A percentile compares a stretch with the other conserved stretches of the same genome.
Conservation (phyloP, 2,329 filamentous ascomycete genomes). For the Exophiala spinifera region DNA sequence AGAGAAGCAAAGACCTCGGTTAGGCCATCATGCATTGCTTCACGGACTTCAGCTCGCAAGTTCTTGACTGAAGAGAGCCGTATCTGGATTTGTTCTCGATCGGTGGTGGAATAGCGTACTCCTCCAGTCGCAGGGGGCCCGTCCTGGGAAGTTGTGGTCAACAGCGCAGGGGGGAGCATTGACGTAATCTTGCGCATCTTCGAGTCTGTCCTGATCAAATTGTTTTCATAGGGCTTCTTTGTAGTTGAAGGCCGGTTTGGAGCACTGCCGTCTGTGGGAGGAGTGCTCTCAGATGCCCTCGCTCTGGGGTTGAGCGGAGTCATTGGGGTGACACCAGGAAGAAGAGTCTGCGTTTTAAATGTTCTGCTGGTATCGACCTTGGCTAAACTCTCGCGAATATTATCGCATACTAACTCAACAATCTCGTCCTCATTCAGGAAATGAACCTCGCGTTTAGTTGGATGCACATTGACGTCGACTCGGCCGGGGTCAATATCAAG, state of each 20-base stretch:
- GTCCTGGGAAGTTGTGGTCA: constrained; percentile 34
- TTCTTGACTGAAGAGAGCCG: constrained; percentile 81
- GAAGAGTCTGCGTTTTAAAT: constrained; percentile 87
- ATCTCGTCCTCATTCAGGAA: constrained; percentile 98
- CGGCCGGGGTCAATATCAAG: constrained; percentile 87
- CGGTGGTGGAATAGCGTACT: constrained; percentile 67
- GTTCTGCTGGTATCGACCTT: constrained; percentile 90
- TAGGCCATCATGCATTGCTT: constrained; percentile 76
- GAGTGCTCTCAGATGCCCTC: constrained; percentile 37
- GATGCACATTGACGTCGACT: constrained; percentile 96
- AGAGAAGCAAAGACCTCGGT: constrained; percentile 84
- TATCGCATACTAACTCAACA: constrained; percentile 76
- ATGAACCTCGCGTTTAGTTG: constrained; percentile 94
- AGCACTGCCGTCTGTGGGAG: constrained; percentile 38
- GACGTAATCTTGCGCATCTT: constrained; percentile 91
- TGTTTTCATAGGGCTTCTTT: constrained; percentile 73
- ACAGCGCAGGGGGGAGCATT: constrained; percentile 68
- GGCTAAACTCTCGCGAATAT: constrained; percentile 73
- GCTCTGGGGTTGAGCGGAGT: constrained; percentile 32
- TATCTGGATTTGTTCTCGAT: constrained; percentile 67
- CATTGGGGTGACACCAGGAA: constrained; percentile 62
- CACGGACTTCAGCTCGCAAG: constrained; percentile 75
- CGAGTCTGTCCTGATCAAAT: constrained; percentile 84
- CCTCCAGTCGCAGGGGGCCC: constrained; percentile 42
- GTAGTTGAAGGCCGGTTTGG: constrained; percentile 32